Evolutionary conservation across 768 basidiomycete genomes (phyloP), one percentile per base, ranked within the genome.

Genomic region (Rhodosporidiobolus odoratus): DNA sequence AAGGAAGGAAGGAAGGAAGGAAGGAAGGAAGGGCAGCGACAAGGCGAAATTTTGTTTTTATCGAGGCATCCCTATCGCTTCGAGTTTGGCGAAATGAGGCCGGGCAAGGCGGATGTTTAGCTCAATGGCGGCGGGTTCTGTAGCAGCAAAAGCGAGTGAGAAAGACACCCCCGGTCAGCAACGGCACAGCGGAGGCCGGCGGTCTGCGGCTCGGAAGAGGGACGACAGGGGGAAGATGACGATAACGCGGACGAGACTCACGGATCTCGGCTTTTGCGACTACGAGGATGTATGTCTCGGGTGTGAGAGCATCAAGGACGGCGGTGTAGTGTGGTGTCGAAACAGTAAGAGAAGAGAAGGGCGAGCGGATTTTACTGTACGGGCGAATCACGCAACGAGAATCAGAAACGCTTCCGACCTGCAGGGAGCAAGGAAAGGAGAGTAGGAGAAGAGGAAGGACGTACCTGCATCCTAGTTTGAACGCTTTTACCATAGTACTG

Each of bases 251-350:
- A 30, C 15, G 43, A 9, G 47, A 62, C 65, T 61, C 40, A 60
- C 59, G 61, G 30, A 32, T n/a, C 7, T 47, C 41, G 0, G 34
- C 64, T 27, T 13, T 19, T 16, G 91, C 88, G 48, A 98, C 86
- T 63, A 96, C 84, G 77, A 98, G 83, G 58, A 97, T 87, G 76
- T 92, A 98, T 1, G 94, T 95, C 79, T 96, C 96, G 76, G 85
- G 84, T 34, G 95, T 96, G 83, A 97, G 85, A 75, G 91, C 89
- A 75, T 96, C 93, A 32, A 98, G 84, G 38, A 93, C 89, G 8
- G 91, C 91, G 1, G 89, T 91, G 78, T 91, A 94, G 72, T 90
- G 87, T 48, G 85, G 83, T 16, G 91, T 83, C 76, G 92, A 89
- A 86, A 95, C 87, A 80, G 93, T 90, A 37, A 94, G 83, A 9